Conservation (phyloP, 1,139 yeast species). For the Kodamaea sp. region DNA sequence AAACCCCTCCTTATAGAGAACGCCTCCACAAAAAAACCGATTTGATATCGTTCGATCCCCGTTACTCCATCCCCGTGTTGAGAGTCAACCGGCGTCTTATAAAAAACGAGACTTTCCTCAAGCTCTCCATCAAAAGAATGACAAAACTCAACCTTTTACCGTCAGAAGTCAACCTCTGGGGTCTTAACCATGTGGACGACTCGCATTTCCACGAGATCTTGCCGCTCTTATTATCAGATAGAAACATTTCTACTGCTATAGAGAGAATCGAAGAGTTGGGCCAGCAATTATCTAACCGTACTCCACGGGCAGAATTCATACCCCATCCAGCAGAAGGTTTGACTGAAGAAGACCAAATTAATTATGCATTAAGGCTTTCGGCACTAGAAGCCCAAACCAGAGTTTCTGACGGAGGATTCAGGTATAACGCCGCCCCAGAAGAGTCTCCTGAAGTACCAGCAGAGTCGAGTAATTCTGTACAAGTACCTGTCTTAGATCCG, state of each 20-base stretch:
- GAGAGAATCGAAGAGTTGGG: neutral
- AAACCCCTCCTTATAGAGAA: conserved; percentile 42
- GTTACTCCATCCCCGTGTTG: conserved; percentile 38
- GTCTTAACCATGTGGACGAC: conserved; percentile 43
- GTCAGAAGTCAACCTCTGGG: conserved; percentile 34
- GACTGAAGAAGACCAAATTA: conserved; percentile 8
- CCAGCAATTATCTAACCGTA: neutral
- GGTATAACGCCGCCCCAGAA: conserved; percentile 5
- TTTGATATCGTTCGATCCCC: conserved; percentile 42
- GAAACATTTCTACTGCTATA: neutral
- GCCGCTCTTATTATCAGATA: conserved; percentile 21
- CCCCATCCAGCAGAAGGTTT: neutral
- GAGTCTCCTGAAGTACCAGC: no score
- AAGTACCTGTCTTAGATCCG: no score
- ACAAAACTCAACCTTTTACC: conserved; percentile 34
- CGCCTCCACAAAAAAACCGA: conserved; percentile 38
- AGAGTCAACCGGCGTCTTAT: conserved; percentile 38
- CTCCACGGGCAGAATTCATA: neutral
- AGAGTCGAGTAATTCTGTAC: no score
- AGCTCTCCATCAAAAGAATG: conserved; percentile 29
- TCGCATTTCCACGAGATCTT: conserved; percentile 32
- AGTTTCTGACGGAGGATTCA: conserved; percentile 8
- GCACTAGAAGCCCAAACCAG: conserved; percentile 8
- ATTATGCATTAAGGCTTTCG: conserved; percentile 8
- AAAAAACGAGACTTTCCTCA: conserved; percentile 27